phyloP scores from a whole-genome alignment of 1,284 basidiomycete genomes.

The Heterobasidion irregulare region DNA sequence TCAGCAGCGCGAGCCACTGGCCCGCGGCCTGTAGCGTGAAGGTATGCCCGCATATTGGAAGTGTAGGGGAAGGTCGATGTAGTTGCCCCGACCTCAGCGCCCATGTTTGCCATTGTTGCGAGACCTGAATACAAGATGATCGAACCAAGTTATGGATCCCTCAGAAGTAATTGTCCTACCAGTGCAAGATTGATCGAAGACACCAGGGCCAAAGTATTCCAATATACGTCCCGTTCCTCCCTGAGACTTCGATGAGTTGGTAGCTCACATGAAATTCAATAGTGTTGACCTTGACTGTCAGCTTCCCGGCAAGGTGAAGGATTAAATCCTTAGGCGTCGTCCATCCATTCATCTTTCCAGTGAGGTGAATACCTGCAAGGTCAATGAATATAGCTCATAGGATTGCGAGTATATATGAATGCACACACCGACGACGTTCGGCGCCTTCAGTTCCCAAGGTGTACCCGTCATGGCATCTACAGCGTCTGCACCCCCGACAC shows the following conservation, averaged over 20 bases:
- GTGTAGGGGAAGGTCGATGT: conserved; percentile 98
- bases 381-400: background rate
- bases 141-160: background rate
- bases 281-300: conserved; percentile 78
- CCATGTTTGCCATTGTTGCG: conserved; percentile 97
- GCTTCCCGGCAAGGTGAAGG: conserved; percentile 86
- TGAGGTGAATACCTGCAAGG: conserved; percentile 70
- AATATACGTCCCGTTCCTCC: conserved; percentile 96
- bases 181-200: conserved; percentile 87
- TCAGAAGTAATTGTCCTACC: conserved; percentile 33
- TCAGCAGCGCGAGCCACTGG: conserved; percentile 87
- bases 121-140: conserved; percentile 41
- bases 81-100: conserved; percentile 97
- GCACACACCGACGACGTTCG: conserved; percentile 70
- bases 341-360: conserved; percentile 87
- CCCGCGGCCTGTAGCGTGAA: conserved; percentile 85
- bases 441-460: conserved; percentile 97
- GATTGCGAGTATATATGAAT: background rate
- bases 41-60: conserved; percentile 81
- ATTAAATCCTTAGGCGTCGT: conserved; percentile 96
- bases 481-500: conserved; percentile 97
- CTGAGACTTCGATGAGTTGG: conserved; percentile 24
- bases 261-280: background rate
- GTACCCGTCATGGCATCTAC: conserved; percentile 98
- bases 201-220: conserved; percentile 97